Percentiles rank a stretch among this genome's conserved stretches.
These are phyloP conservation scores for Beta macrorhiza DNA, from an alignment of 179 eudicot genomes.

Conservation along the genomic window DNA sequence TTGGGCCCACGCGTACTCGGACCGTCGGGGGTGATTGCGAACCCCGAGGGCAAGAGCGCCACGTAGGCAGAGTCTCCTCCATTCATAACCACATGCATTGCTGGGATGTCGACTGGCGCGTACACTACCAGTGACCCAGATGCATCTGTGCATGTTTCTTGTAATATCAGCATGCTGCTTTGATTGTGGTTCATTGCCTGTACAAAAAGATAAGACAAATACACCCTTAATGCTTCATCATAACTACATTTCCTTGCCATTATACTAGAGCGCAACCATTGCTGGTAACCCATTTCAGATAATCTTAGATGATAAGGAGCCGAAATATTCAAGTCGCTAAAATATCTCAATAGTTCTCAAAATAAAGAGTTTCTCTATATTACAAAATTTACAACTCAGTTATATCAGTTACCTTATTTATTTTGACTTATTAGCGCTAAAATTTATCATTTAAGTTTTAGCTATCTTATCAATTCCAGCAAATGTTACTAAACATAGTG, in stretches of 20 bases:
- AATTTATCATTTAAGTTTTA: too few species aligned
- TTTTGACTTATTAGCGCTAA: too few species aligned
- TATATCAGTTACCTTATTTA: too few species aligned
- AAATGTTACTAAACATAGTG: too few species aligned
- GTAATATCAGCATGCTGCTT: slow-evolving; percentile 92
- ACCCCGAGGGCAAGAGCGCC: slow-evolving; percentile 91
- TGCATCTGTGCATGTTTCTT: slow-evolving; percentile 87
- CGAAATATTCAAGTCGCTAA: too few species aligned
- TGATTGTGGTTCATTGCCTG: slow-evolving; percentile 90
- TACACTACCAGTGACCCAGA: slow-evolving; percentile 93
- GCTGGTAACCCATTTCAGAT: too few species aligned
- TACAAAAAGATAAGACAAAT: not conserved
- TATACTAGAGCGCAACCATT: not conserved
- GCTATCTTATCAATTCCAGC: too few species aligned
- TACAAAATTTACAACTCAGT: too few species aligned
- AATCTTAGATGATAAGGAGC: too few species aligned
- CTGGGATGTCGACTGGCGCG: slow-evolving; percentile 95
- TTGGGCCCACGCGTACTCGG: slow-evolving; percentile 43
- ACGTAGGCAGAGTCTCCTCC: slow-evolving; percentile 98
- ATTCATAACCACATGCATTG: slow-evolving; percentile 95
- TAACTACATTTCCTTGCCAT: slow-evolving; percentile 16
- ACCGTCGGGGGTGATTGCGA: slow-evolving; percentile 78
- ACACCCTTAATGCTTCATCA: not conserved
- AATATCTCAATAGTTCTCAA: too few species aligned
- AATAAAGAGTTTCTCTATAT: too few species aligned